phyloP scores from a whole-genome alignment of 208 protist species.

The Zelonia costaricensis region DNA sequence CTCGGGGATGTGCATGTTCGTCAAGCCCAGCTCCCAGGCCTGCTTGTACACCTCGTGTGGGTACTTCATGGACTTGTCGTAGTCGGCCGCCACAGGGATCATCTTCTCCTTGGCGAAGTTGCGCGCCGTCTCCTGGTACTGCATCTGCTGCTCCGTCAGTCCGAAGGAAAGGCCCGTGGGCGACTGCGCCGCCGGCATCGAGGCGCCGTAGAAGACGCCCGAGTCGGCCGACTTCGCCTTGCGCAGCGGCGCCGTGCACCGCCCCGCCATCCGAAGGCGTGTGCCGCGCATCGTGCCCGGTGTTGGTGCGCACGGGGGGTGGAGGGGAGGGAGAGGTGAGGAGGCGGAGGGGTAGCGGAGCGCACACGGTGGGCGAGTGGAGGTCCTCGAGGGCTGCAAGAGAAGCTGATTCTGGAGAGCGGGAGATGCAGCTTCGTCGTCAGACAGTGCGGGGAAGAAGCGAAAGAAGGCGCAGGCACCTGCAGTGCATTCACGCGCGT shows the following conservation, averaged over 20 bases:
- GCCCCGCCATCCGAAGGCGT: background rate
- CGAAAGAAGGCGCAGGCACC: no score
- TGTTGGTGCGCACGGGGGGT: no score
- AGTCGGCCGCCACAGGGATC: conserved; percentile 68
- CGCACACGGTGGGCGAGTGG: no score
- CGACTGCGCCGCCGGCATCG: conserved; percentile 21
- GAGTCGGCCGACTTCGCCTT: conserved; percentile 3
- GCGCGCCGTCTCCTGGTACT: conserved; percentile 73
- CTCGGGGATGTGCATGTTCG: conserved; percentile 84
- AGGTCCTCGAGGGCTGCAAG: no score
- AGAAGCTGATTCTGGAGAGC: no score
- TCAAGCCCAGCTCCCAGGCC: conserved; percentile 84
- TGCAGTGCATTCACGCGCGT: no score
- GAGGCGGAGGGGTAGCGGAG: background rate
- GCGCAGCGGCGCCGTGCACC: conserved; percentile 20
- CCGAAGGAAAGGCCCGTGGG: conserved; percentile 63
- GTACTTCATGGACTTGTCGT: conserved; percentile 75
- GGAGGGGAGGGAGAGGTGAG: background rate
- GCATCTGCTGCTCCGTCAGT: conserved; percentile 75
- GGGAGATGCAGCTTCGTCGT: no score
- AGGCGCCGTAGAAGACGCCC: conserved; percentile 30
- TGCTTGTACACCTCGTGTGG: conserved; percentile 77
- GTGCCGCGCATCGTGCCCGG: background rate
- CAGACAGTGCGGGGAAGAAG: no score
- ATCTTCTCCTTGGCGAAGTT: conserved; percentile 83